Percentiles rank a stretch among this genome's conserved stretches.
These are phyloP conservation scores for Phytophthora pistaciae DNA, from an alignment of 352 stramenopile genomes.

Conservation along the genomic window DNA sequence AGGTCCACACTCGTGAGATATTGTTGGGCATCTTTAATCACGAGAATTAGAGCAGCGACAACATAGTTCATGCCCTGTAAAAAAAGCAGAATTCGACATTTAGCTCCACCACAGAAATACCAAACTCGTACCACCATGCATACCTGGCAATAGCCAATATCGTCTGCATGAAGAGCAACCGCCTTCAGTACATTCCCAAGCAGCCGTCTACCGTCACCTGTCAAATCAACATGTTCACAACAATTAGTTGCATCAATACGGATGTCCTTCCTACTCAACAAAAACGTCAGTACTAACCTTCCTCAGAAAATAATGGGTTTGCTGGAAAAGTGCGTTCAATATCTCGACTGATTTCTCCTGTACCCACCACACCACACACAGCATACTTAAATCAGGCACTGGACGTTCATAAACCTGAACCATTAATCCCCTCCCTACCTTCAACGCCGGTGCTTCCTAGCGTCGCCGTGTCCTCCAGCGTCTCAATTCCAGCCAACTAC, in stretches of 20 bases:
- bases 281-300: not conserved
- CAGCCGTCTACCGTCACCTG: constrained; percentile 62
- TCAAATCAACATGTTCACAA: constrained; percentile 3
- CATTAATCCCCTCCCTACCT: constrained; percentile 29
- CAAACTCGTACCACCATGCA: not conserved
- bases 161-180: constrained; percentile 50
- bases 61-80: constrained; percentile 89
- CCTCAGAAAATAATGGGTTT: constrained; percentile 58
- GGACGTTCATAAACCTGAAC: too few relatives aligned
- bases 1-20: constrained; percentile 7
- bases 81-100: not conserved
- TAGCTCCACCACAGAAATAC: not conserved
- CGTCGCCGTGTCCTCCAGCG: constrained; percentile 38
- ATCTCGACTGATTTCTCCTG: constrained; percentile 81
- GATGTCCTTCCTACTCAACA: not conserved
- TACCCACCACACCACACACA: not conserved
- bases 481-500: constrained; percentile 55
- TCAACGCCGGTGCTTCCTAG: constrained; percentile 69
- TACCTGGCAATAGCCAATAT: constrained; percentile 86
- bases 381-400: too few relatives aligned
- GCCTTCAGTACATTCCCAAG: constrained; percentile 84
- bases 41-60: constrained; percentile 63
- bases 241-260: constrained; percentile 4
- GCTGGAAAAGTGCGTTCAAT: constrained; percentile 78
- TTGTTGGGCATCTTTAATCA: constrained; percentile 41